These are phyloP conservation scores for Pythium oligandrum DNA, from an alignment of 352 stramenopile genomes.

Conservation along the genomic window DNA sequence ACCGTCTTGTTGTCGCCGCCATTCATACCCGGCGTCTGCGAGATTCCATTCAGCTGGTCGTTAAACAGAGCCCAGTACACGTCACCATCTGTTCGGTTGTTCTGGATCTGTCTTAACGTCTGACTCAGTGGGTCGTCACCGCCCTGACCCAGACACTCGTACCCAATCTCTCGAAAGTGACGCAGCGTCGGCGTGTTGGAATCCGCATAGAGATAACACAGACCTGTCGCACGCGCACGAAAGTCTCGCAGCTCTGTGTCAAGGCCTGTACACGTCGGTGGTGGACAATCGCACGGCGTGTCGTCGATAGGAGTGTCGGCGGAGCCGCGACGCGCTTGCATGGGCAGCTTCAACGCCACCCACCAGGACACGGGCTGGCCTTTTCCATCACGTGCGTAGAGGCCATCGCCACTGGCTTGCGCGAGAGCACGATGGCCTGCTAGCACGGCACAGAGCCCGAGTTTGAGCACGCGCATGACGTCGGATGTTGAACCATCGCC, in stretches of 20 bases:
- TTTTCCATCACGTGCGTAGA: constrained; percentile 47
- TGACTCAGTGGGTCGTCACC: constrained; percentile 69
- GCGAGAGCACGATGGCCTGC: neutral
- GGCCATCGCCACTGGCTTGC: neutral
- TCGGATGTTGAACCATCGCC: neutral
- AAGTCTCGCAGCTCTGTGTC: constrained; percentile 27
- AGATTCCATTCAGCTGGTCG: constrained; percentile 73
- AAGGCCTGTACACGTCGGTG: constrained; percentile 50
- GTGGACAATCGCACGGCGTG: constrained; percentile 64
- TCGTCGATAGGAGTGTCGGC: constrained; percentile 1
- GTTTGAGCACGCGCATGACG: neutral
- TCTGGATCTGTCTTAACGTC: constrained; percentile 49
- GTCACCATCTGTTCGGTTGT: neutral
- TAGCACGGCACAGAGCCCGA: neutral
- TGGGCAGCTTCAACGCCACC: constrained; percentile 69
- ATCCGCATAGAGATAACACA: constrained; percentile 82
- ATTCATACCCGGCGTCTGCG: constrained; percentile 5
- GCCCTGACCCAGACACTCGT: constrained; percentile 74
- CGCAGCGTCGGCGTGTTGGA: constrained; percentile 36
- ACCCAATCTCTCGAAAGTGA: constrained; percentile 65
- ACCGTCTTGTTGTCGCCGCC: constrained; percentile 6
- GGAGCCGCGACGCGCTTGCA: constrained; percentile 12
- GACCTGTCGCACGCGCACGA: constrained; percentile 34
- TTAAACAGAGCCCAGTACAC: constrained; percentile 75
- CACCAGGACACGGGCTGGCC: constrained; percentile 66